Conservation (phyloP, 257 asterid species). For the Solanum raphanifolium region DNA sequence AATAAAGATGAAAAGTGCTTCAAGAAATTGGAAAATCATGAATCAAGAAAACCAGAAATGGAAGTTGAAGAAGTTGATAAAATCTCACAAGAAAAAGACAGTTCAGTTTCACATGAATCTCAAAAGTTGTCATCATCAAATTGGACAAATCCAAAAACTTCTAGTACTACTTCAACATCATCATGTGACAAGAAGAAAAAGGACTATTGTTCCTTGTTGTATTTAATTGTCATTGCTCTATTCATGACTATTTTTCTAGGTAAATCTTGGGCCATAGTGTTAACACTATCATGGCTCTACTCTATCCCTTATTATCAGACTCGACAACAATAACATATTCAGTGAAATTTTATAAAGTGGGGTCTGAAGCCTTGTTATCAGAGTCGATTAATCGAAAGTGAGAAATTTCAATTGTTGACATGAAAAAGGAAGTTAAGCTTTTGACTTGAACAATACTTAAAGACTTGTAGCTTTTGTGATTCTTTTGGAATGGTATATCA, state of each 20-base stretch:
- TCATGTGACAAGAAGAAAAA: not conserved
- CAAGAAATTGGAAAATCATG: not conserved
- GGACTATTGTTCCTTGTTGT: slow-evolving; percentile 2
- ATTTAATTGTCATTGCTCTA: slow-evolving; percentile 9
- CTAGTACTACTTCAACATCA: not conserved
- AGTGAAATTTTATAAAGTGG: not conserved
- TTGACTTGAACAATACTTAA: not conserved
- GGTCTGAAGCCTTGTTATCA: accelerated
- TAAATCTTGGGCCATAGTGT: slow-evolving; percentile 13
- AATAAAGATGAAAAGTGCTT: not conserved
- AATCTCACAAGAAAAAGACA: not conserved
- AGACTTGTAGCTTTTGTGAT: not conserved
- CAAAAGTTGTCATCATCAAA: not conserved
- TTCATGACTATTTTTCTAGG: slow-evolving; percentile 18
- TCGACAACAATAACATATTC: not conserved
- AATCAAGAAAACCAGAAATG: not conserved
- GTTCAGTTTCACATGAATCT: not conserved
- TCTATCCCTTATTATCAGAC: not conserved
- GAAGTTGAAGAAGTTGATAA: not conserved
- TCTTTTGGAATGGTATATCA: not conserved
- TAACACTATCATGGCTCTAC: slow-evolving; percentile 18
- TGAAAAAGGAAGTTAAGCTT: not conserved
- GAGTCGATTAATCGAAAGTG: not conserved
- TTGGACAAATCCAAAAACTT: not conserved
- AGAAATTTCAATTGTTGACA: not conserved